Percentiles rank a stretch among this genome's conserved stretches.
Conservation (phyloP, 345 rosid genomes). For the Rhodomyrtus tomentosa region DNA sequence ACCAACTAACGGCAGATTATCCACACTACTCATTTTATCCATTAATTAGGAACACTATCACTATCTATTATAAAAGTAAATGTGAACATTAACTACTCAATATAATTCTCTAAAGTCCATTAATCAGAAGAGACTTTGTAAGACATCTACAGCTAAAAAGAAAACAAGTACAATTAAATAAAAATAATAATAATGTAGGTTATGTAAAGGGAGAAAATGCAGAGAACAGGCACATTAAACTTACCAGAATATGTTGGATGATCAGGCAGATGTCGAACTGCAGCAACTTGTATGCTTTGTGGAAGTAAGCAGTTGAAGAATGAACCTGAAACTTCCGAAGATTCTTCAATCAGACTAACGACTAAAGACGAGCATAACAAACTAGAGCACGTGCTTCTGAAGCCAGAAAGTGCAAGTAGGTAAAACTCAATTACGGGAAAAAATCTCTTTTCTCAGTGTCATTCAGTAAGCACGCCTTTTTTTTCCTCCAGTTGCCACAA, state of each 20-base stretch:
- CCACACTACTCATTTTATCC: not conserved
- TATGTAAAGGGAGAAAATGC: not conserved
- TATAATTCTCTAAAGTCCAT: not conserved
- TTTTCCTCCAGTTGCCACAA: not conserved
- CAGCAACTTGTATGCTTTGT: conserved; percentile 69
- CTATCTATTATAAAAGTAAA: not conserved
- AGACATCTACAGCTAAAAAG: not conserved
- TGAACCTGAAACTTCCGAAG: conserved; percentile 58
- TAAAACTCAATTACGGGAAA: not conserved
- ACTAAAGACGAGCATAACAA: not conserved
- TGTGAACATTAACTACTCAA: not conserved
- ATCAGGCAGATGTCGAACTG: conserved; percentile 73
- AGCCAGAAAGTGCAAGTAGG: not conserved
- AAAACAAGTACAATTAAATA: not conserved
- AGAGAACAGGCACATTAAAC: conserved; percentile 1
- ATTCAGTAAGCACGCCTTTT: not conserved
- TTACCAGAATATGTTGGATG: conserved; percentile 65
- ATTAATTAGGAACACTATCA: not conserved
- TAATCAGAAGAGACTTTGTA: not conserved
- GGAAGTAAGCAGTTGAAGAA: conserved; percentile 92
- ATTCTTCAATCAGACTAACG: not conserved
- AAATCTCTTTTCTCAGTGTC: not conserved
- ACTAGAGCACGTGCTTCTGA: not conserved
- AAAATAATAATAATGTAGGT: not conserved
- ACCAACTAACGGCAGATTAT: not conserved